phyloP scores from a whole-genome alignment of 495 filamentous ascomycete genomes.

The Margaritispora aquatica region DNA sequence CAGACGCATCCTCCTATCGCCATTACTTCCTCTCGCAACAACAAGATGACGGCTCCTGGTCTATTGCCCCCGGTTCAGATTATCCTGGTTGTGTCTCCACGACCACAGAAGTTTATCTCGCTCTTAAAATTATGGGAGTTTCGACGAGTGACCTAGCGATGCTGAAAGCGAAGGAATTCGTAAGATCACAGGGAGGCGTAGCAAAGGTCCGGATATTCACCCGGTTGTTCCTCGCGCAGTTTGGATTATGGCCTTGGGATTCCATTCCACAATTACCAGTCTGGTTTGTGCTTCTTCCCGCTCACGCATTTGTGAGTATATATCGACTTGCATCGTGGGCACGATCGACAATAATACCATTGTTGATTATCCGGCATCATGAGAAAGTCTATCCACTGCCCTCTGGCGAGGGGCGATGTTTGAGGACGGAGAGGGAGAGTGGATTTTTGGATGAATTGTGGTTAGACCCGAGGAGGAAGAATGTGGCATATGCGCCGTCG shows the following conservation, averaged over 20 bases:
- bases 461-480: not conserved
- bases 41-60: constrained; percentile 36
- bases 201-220: constrained; percentile 27
- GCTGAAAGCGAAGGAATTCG: constrained; percentile 25
- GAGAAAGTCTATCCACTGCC: not conserved
- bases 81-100: constrained; percentile 34
- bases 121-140: constrained; percentile 33
- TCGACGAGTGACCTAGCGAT: constrained; percentile 20
- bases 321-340: not conserved
- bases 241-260: not conserved
- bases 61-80: constrained; percentile 29
- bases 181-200: constrained; percentile 30
- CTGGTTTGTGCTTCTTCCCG: not conserved
- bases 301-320: not conserved
- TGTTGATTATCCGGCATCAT: not conserved
- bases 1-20: not conserved
- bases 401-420: not conserved
- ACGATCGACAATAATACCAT: not conserved
- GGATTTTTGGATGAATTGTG: constrained; percentile 1
- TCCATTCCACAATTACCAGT: not conserved
- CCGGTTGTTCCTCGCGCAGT: not conserved
- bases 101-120: constrained; percentile 35
- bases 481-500: not conserved
- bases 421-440: too few relatives aligned
- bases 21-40: not conserved